These are phyloP conservation scores for Candida odintsovae DNA, from an alignment of 805 yeast genomes.

Conservation along the genomic window DNA sequence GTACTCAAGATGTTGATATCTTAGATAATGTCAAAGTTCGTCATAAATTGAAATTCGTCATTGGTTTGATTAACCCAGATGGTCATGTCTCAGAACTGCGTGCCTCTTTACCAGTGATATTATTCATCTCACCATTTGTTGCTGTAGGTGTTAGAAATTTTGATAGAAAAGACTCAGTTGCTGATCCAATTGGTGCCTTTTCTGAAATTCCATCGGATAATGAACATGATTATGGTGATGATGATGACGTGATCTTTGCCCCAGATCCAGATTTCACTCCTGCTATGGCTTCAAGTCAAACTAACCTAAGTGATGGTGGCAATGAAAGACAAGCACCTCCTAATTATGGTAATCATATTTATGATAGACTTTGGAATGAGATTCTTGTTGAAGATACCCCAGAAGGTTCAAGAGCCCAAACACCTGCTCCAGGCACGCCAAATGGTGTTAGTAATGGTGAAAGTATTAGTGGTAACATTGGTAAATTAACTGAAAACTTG, in stretches of 20 bases:
- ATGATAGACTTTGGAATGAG: slow-evolving; percentile 74
- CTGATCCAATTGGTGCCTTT: slow-evolving; percentile 17
- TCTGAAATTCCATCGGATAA: slow-evolving; percentile 25
- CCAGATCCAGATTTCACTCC: slow-evolving; percentile 28
- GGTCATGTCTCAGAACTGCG: slow-evolving; percentile 90
- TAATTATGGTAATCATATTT: slow-evolving; percentile 71
- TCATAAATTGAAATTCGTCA: slow-evolving; percentile 79
- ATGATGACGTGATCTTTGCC: slow-evolving; percentile 36
- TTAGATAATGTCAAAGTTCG: slow-evolving; percentile 68
- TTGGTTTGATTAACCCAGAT: slow-evolving; percentile 78
- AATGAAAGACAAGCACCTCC: slow-evolving; percentile 74
- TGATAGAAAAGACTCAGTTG: slow-evolving; percentile 20
- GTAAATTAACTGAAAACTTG: slow-evolving; percentile 44
- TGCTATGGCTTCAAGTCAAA: slow-evolving; percentile 15
- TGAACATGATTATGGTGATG: slow-evolving; percentile 18
- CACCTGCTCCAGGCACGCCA: slow-evolving; percentile 26
- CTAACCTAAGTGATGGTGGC: slow-evolving; percentile 24
- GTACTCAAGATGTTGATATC: slow-evolving; percentile 86
- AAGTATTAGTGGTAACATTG: slow-evolving; percentile 23
- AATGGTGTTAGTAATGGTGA: slow-evolving; percentile 14
- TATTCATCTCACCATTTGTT: slow-evolving; percentile 80
- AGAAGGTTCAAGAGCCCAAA: slow-evolving; percentile 24
- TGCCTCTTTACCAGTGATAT: slow-evolving; percentile 77
- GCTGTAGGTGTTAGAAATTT: slow-evolving; percentile 48
- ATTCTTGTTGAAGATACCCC: slow-evolving; percentile 31